Evolutionary conservation across 2,329 filamentous ascomycete genomes (phyloP), one percentile per base, ranked within the genome.

Genomic region (Monilinia aucupariae): DNA sequence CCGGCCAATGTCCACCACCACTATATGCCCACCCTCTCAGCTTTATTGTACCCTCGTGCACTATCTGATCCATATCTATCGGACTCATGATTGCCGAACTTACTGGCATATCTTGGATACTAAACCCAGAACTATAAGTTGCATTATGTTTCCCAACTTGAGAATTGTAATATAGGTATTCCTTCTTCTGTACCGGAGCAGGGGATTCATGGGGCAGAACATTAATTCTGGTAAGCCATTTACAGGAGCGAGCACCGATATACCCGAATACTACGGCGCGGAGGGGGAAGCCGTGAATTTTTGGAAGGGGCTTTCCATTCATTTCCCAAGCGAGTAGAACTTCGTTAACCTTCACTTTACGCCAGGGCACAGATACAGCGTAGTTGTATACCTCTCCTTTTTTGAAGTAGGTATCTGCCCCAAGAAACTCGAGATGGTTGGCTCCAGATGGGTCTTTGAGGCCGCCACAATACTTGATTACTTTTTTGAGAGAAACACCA

Each of bases 361-460:
- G 80, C 77, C 81, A 86, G 0, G 88, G 87, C 0, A 90, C 84
- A 17, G 80, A 84, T 54, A 89, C 85, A 25, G 82, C 78, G 68
- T 90, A 91, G 73, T 90, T 90, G 75, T 82, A 83, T 0, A 81
- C 79, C 51, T 87, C 75, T 20, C 54, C 68, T 56, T 85, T 82
- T 73, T 90, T 90, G 77, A 90, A 87, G 70, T 91, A 90, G 0
- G 86, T 88, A 63, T 91, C 88, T 0, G 85, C 86, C 0, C 88
- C 88, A 63, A 83, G 85, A 55, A 91, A 81, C 67, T 90, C 87
- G 15, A 90, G 73, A 66, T 91, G 85, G 64, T 84, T 81, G 0
- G 78, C 85, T 1, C 77, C 76, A 22, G 64, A 76, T n/a, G 59
- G 59, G n/a, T 62, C 37, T 0, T 72, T 66, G 2, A 89, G 74